Evolutionary conservation across 192 early-diverging fungal species (phyloP).

Genomic region (Thamnidium elegans): DNA sequence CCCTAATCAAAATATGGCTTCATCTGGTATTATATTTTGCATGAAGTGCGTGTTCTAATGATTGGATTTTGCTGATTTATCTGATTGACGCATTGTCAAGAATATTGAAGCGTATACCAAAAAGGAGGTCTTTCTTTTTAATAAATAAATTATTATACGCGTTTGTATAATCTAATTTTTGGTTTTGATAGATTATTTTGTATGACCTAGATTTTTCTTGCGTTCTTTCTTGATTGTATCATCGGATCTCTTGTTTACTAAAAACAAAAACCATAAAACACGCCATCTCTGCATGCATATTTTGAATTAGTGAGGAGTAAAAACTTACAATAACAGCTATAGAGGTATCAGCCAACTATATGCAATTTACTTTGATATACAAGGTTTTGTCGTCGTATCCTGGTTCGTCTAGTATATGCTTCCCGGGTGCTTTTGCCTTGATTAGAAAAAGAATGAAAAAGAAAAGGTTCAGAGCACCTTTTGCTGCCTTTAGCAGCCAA

Average conservation of each 20-base stretch:
- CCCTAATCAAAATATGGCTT: conserved; percentile 87
- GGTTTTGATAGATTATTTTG: background rate
- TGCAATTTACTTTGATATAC: conserved; percentile 72
- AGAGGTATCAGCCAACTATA: conserved; percentile 80
- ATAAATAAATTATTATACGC: too few relatives aligned
- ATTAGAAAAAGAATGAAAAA: conserved; percentile 5
- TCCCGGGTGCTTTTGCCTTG: conserved; percentile 20
- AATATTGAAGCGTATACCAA: conserved; percentile 80
- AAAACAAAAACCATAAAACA: conserved; percentile 78
- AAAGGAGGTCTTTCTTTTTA: background rate
- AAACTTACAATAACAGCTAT: conserved; percentile 67
- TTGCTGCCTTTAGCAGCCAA: too few relatives aligned
- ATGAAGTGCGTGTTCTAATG: conserved; percentile 68
- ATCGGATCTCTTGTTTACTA: conserved; percentile 80
- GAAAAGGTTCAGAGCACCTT: too few relatives aligned
- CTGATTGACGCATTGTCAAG: conserved; percentile 79
- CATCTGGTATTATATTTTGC: conserved; percentile 88
- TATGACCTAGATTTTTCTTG: conserved; percentile 36
- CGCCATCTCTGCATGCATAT: conserved; percentile 63
- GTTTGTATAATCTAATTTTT: too few relatives aligned
- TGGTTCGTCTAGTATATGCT: conserved; percentile 39
- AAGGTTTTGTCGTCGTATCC: conserved; percentile 70
- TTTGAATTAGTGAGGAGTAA: too few relatives aligned
- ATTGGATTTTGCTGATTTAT: conserved; percentile 79
- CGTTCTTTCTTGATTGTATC: conserved; percentile 75